Evolutionary conservation across 2,329 filamentous ascomycete genomes (phyloP), one percentile per base, ranked within the genome.

Genomic region (Paramyrothecium sp.): DNA sequence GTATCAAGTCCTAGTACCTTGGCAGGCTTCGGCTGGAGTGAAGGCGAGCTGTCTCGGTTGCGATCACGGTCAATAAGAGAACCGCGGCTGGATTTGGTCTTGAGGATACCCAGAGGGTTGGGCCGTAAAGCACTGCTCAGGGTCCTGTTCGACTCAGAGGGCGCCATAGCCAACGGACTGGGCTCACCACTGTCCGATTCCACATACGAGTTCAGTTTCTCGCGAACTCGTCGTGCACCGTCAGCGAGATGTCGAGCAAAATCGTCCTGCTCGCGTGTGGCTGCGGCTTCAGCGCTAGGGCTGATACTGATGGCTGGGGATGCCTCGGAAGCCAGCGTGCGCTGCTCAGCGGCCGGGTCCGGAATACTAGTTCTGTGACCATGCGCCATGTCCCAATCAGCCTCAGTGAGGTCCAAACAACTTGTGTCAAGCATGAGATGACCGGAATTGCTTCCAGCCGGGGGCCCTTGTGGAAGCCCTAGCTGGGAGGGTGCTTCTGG

Each of bases 241-340:
- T 87, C 83, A 2, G 89, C 89, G 44, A 93, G 80, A 65, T 92
- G 88, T 54, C 81, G 85, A 19, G 88, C 87, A 67, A 93, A 92
- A 26, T 91, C 89, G 54, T 91, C 86, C 4, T 82, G 80, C 54
- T 88, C 86, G 26, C 79, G 76, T 50, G 81, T 75, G 13, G 78
- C 56, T 49, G 66, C 65, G 64, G 61, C 64, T 58, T 61, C 67
- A 21, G 47, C 56, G 51, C 61, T 58, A n/a, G 59, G 23, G 54
- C 41, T 38, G 58, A 61, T 10, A 47, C 44, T 17, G 41, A 33
- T 13, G 19, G 44, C 16, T 30, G 38, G 7, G 54, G 52, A 1
- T 3, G n/a, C 30, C 26, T 30, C 33, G 30, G 51, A 38, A 30
- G 49, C 7, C 12, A 7, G 21, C 10, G 21, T 30, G 30, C 21